A percentile compares a stretch with the other conserved stretches of the same genome.
Conservation (phyloP, 2,329 filamentous ascomycete genomes). For the Fusarium sacchari region DNA sequence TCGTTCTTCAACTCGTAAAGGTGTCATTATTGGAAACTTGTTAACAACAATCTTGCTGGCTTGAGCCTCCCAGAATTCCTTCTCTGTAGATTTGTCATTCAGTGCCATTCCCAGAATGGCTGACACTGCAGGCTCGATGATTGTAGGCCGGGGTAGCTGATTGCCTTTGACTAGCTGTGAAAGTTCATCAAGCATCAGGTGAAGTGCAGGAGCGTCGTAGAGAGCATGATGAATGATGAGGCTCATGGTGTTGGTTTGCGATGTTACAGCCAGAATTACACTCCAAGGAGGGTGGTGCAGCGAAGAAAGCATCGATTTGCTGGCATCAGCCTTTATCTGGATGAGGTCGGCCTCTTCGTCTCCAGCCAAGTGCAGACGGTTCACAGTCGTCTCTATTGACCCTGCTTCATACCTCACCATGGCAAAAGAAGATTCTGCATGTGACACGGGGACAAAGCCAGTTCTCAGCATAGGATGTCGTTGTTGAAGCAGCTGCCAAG, state of each 20-base stretch:
- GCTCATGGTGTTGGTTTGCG: slow-evolving; percentile 49
- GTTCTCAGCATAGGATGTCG: slow-evolving; percentile 79
- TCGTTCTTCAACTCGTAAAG: slow-evolving; percentile 58
- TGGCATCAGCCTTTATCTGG: slow-evolving; percentile 51
- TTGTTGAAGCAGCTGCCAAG: slow-evolving; percentile 67
- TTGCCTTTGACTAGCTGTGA: slow-evolving; percentile 40
- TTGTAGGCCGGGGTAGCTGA: slow-evolving; percentile 7
- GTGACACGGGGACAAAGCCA: slow-evolving; percentile 73
- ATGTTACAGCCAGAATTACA: slow-evolving; percentile 57
- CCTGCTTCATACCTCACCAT: slow-evolving; percentile 71
- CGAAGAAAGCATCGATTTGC: slow-evolving; percentile 50
- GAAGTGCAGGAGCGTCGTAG: slow-evolving; percentile 83
- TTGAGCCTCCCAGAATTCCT: slow-evolving; percentile 71
- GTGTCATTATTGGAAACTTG: slow-evolving; percentile 80
- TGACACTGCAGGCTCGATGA: slow-evolving; percentile 51
- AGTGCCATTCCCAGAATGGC: slow-evolving; percentile 53
- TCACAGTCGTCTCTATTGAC: slow-evolving; percentile 23
- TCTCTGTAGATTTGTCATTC: slow-evolving; percentile 47
- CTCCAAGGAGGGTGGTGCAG: slow-evolving; percentile 72
- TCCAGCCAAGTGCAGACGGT: background rate
- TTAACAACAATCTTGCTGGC: slow-evolving; percentile 66
- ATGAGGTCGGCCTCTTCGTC: slow-evolving; percentile 43
- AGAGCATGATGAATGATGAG: slow-evolving; percentile 79
- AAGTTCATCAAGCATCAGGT: slow-evolving; percentile 71
- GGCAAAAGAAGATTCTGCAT: slow-evolving; percentile 71